Percentiles rank a stretch among this genome's conserved stretches.
Evolutionary conservation across 2,329 filamentous ascomycete species (phyloP).

Genomic region (Neonectria neomacrospora): DNA sequence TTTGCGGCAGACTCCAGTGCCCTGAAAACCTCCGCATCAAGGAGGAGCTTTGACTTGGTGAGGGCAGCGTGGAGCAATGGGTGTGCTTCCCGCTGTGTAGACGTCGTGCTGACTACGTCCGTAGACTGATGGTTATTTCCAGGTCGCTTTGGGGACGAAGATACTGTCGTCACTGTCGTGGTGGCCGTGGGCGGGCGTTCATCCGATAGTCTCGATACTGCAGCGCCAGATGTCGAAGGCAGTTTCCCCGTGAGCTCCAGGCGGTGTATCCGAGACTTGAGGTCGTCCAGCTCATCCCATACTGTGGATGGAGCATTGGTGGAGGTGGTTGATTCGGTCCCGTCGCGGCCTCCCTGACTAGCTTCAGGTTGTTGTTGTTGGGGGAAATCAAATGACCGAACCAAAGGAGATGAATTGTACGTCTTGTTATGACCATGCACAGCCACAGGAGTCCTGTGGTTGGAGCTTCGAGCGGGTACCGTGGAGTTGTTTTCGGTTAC

Average conservation of each 20-base stretch:
- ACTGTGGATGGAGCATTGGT: constrained; percentile 91
- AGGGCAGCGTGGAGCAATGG: constrained; percentile 85
- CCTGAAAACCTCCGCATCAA: constrained; percentile 78
- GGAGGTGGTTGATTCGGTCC: constrained; percentile 87
- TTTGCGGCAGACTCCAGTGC: constrained; percentile 83
- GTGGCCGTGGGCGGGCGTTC: constrained; percentile 92
- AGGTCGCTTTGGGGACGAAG: constrained; percentile 84
- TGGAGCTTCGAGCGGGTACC: constrained; percentile 55
- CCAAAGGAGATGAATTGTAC: constrained; percentile 71
- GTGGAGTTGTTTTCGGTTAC: constrained; percentile 59
- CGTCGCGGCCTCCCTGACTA: constrained; percentile 62
- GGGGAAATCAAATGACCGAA: constrained; percentile 53
- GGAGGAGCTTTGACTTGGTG: constrained; percentile 76
- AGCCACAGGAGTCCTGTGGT: constrained; percentile 52
- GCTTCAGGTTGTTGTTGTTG: constrained; percentile 39
- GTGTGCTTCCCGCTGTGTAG: constrained; percentile 69
- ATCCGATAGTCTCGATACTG: constrained; percentile 77
- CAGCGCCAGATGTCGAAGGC: constrained; percentile 82
- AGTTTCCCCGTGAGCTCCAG: constrained; percentile 91
- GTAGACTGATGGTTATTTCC: constrained; percentile 37
- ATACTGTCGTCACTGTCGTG: constrained; percentile 90
- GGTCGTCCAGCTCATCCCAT: constrained; percentile 96
- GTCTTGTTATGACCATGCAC: constrained; percentile 46
- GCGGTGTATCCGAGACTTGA: constrained; percentile 92
- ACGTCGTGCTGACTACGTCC: constrained; percentile 55